Evolutionary conservation across 2,329 filamentous ascomycete genomes (phyloP).

Genomic region (Neofusicoccum laricinum): DNA sequence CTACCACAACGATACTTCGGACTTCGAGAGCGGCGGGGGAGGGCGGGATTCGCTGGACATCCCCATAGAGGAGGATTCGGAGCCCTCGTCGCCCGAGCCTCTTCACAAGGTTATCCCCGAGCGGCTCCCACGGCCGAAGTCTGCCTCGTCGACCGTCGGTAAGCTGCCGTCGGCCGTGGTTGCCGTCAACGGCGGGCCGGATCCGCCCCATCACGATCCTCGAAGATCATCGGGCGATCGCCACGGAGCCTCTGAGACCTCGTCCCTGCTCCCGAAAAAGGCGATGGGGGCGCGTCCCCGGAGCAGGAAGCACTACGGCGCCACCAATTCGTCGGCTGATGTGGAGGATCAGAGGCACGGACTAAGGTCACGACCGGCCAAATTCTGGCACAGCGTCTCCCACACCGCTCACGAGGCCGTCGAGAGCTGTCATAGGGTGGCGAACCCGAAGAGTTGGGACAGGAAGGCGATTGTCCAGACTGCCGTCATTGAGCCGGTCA

Average conservation of each 20-base stretch:
- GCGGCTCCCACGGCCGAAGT: background rate
- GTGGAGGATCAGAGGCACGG: constrained; percentile 13
- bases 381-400: constrained; percentile 1
- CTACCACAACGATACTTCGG: constrained; percentile 8
- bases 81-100: constrained; percentile 9
- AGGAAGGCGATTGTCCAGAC: constrained; percentile 61
- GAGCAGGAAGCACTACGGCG: constrained; percentile 14
- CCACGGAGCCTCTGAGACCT: constrained; percentile 22
- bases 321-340: background rate
- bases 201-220: background rate
- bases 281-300: background rate
- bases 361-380: background rate
- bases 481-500: constrained; percentile 59
- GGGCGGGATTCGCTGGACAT: constrained; percentile 1
- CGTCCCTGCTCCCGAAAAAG: constrained; percentile 39
- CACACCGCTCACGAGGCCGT: background rate
- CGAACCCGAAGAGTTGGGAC: constrained; percentile 72
- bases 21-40: background rate
- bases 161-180: background rate
- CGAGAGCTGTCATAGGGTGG: constrained; percentile 10
- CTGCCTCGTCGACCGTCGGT: background rate
- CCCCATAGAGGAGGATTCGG: constrained; percentile 3
- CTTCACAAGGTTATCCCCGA: background rate
- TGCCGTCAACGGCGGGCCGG: constrained; percentile 2
- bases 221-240: constrained; percentile 1